Conservation (phyloP, 179 eudicot species). For the Gypsophila paniculata region DNA sequence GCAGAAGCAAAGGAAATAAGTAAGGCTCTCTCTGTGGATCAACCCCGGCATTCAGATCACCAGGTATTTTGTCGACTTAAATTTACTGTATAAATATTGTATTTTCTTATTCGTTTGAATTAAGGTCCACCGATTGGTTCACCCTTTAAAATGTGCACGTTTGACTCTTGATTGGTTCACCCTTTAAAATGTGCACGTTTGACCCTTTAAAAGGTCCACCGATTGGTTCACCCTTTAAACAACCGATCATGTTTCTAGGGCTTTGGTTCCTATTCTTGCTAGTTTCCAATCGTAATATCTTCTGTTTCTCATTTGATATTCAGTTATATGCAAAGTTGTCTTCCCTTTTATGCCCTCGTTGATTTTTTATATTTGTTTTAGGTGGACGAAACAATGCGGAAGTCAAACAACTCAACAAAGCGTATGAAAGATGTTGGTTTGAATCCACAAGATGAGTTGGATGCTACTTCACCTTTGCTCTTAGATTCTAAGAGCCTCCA, state of each 20-base stretch:
- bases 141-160: not conserved
- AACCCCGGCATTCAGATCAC: conserved; percentile 21
- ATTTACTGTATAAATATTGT: not conserved
- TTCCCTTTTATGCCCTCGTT: not conserved
- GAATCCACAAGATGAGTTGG: conserved; percentile 60
- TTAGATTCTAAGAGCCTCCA: conserved; percentile 64
- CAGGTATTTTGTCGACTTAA: conserved; percentile 29
- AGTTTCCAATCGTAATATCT: too few species aligned
- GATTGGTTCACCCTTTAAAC: too few species aligned
- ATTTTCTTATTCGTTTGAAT: not conserved
- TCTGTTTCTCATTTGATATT: too few species aligned
- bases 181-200: too few species aligned
- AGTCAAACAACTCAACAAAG: conserved; percentile 27
- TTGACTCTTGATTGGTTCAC: too few species aligned
- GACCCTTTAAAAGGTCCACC: too few species aligned
- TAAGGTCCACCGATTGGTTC: too few species aligned
- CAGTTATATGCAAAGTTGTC: not conserved
- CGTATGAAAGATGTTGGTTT: conserved; percentile 57
- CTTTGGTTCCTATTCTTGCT: too few species aligned
- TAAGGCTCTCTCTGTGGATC: conserved; percentile 22
- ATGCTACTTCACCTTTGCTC: conserved; percentile 38
- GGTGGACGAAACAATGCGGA: conserved; percentile 32
- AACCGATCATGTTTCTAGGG: too few species aligned
- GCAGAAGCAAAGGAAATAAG: conserved; percentile 22
- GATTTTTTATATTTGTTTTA: conserved; percentile 14